These are phyloP conservation scores for Sphaerulina vaccinii DNA, from an alignment of 2,329 filamentous ascomycete species.

Conservation along the genomic window DNA sequence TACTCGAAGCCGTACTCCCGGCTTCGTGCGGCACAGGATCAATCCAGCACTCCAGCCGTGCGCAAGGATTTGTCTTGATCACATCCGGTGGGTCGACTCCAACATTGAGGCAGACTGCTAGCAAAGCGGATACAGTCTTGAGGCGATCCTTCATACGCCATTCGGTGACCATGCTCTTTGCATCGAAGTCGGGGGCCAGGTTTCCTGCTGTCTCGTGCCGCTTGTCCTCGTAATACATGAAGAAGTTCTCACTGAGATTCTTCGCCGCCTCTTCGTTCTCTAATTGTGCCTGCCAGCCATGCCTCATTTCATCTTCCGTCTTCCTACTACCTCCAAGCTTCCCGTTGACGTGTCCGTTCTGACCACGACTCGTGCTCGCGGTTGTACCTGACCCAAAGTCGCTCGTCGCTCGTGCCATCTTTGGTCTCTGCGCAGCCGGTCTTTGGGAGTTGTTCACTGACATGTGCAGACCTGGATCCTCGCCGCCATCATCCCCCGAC, in stretches of 20 bases:
- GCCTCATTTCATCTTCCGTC: constrained; percentile 54
- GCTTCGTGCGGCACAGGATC: constrained; percentile 71
- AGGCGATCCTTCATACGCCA: constrained; percentile 97
- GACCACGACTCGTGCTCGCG: constrained; percentile 8
- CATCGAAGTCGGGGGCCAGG: constrained; percentile 59
- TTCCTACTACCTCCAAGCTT: constrained; percentile 8
- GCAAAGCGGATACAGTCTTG: constrained; percentile 92
- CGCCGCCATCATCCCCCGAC: constrained; percentile 34
- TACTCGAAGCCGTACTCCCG: constrained; percentile 33
- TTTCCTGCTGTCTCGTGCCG: constrained; percentile 92
- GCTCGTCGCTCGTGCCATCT: constrained; percentile 24
- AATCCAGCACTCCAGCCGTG: constrained; percentile 94
- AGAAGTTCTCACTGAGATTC: constrained; percentile 80
- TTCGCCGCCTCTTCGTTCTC: constrained; percentile 81
- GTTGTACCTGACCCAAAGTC: constrained; percentile 20
- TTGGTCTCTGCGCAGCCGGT: constrained; percentile 14
- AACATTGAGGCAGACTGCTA: constrained; percentile 94
- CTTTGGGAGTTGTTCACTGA: constrained; percentile 47
- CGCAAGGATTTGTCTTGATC: constrained; percentile 88
- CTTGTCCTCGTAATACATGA: constrained; percentile 99
- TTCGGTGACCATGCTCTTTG: constrained; percentile 63
- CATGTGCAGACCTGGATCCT: constrained; percentile 44
- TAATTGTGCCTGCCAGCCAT: constrained; percentile 91
- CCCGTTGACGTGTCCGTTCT: constrained; percentile 9
- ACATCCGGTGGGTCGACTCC: constrained; percentile 97